A percentile compares a stretch with the other conserved stretches of the same genome.
Conservation (phyloP, 2,329 filamentous ascomycete genomes). For the Ophioceras dolichostomum region DNA sequence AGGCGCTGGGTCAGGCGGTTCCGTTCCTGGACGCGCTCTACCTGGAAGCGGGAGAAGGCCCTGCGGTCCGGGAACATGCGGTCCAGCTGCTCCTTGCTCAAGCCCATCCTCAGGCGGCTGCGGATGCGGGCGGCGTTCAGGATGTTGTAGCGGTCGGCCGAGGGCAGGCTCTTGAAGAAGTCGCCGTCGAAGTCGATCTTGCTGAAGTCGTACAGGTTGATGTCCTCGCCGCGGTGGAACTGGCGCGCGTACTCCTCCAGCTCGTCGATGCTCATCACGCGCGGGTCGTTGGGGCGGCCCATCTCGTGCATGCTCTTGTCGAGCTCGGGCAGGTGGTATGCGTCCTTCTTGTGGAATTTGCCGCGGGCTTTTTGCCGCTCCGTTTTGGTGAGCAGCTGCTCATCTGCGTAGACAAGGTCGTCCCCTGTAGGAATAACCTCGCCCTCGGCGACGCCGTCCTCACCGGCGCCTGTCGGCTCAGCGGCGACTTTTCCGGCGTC, state of each 20-base stretch:
- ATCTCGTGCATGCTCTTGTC: constrained; percentile 67
- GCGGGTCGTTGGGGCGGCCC: constrained; percentile 81
- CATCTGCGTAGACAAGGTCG: constrained; percentile 80
- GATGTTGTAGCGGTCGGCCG: constrained; percentile 92
- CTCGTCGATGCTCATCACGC: constrained; percentile 93
- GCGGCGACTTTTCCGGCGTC: constrained; percentile 31
- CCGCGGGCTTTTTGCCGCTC: constrained; percentile 62
- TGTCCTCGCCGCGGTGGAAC: constrained; percentile 84
- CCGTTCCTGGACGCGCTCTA: constrained; percentile 82
- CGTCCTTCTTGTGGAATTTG: constrained; percentile 85
- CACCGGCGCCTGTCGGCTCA: constrained; percentile 23
- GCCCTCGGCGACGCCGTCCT: constrained; percentile 41
- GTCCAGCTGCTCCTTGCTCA: constrained; percentile 92
- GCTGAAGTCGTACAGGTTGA: constrained; percentile 87
- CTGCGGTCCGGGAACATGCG: constrained; percentile 96
- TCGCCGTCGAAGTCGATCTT: constrained; percentile 97
- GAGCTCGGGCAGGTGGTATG: constrained; percentile 87
- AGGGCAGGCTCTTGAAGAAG: constrained; percentile 85
- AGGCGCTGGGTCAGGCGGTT: constrained; percentile 90
- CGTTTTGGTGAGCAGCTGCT: constrained; percentile 66
- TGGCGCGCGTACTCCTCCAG: constrained; percentile 88
- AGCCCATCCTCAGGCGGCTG: constrained; percentile 84
- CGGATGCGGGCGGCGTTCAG: constrained; percentile 84
- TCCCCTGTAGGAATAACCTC: constrained; percentile 55
- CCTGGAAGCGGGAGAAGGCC: constrained; percentile 94